Conservation (phyloP, 163 green algal genomes). For the Chlorella variabilis region DNA sequence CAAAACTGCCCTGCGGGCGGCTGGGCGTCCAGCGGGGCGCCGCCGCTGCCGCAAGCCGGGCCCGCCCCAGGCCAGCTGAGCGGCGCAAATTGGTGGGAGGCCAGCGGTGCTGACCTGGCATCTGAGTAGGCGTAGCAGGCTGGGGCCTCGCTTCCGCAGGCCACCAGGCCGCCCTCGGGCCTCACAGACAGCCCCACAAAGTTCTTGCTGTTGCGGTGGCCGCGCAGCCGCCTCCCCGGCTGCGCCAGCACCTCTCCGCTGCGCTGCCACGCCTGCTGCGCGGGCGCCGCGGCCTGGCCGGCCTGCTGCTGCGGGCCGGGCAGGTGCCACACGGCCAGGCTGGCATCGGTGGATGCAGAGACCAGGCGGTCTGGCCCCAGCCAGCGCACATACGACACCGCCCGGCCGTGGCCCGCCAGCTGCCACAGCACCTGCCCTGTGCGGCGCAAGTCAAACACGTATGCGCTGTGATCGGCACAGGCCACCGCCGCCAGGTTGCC, state of each 20-base stretch:
- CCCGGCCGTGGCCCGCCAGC: constrained; percentile 58
- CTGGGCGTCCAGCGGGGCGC: neutral
- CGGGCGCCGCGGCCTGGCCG: neutral
- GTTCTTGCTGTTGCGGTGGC: constrained; percentile 76
- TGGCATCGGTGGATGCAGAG: constrained; percentile 65
- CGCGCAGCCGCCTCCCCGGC: constrained; percentile 39
- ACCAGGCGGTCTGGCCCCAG: constrained; percentile 54
- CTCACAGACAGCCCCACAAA: constrained; percentile 78
- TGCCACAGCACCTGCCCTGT: constrained; percentile 47
- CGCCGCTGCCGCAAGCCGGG: neutral
- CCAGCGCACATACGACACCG: constrained; percentile 73
- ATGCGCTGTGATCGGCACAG: constrained; percentile 59
- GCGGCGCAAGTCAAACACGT: constrained; percentile 73
- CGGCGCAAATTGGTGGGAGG: neutral
- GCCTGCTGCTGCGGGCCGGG: neutral
- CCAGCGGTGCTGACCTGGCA: constrained; percentile 50
- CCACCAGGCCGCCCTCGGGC: constrained; percentile 59
- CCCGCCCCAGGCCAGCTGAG: no score
- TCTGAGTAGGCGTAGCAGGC: constrained; percentile 64
- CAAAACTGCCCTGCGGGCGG: constrained; percentile 27
- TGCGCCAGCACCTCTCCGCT: neutral
- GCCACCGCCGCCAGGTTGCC: constrained; percentile 67
- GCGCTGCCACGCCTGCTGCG: constrained; percentile 24
- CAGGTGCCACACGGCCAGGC: constrained; percentile 68
- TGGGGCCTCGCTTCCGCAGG: constrained; percentile 69